Evolutionary conservation across 495 filamentous ascomycete genomes (phyloP).

Genomic region (Xylaria castorea): DNA sequence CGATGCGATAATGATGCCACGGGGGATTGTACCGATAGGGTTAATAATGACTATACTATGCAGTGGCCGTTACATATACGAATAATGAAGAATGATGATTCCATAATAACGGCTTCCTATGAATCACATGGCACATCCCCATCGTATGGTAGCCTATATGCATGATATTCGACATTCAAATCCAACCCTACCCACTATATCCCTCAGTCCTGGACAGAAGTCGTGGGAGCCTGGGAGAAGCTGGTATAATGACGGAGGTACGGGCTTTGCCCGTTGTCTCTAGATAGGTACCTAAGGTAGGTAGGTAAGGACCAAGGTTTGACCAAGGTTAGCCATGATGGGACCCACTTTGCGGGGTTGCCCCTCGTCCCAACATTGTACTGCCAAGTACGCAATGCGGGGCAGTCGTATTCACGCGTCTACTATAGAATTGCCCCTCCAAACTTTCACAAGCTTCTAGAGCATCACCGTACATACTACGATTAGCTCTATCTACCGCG

Average conservation of each 20-base stretch:
- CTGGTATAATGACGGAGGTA: background rate
- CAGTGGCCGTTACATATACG: constrained; percentile 5
- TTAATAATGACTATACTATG: background rate
- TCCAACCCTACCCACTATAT: background rate
- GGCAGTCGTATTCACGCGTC: constrained; percentile 20
- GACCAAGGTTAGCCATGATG: background rate
- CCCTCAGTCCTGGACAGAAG: background rate
- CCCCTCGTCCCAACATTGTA: constrained; percentile 34
- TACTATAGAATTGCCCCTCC: constrained; percentile 37
- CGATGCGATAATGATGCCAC: background rate
- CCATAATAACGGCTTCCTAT: background rate
- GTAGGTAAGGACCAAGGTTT: background rate
- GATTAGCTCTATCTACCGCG: constrained; percentile 14
- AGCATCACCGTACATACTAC: constrained; percentile 12
- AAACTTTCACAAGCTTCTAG: constrained; percentile 43
- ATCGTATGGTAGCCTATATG: background rate
- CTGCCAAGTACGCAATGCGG: constrained; percentile 32
- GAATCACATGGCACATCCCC: background rate
- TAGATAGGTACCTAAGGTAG: too few relatives aligned
- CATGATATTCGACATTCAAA: background rate
- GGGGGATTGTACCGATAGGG: background rate
- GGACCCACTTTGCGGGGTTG: constrained; percentile 22
- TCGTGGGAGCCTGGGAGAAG: background rate
- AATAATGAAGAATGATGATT: constrained; percentile 25
- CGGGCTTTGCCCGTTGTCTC: too few relatives aligned